Conservation (phyloP, 1,139 yeast species). For the Yamadazyma triangularis region DNA sequence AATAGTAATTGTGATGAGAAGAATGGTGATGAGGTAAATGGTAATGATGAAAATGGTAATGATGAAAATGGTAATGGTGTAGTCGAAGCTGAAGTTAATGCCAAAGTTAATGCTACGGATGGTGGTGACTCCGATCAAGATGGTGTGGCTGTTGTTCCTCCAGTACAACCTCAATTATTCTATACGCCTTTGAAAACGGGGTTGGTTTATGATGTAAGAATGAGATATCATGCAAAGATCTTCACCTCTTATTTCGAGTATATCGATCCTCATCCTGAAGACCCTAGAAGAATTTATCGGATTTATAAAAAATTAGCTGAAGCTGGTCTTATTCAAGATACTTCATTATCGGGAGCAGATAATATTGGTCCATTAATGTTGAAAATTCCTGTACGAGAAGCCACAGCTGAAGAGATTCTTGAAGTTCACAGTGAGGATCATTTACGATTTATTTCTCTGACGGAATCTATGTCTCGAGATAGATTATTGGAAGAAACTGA, state of each 20-base stretch:
- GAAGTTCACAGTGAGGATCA: conserved; percentile 84
- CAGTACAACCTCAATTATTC: conserved; percentile 49
- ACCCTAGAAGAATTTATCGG: conserved; percentile 92
- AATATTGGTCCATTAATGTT: conserved; percentile 86
- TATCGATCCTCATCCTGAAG: conserved; percentile 98
- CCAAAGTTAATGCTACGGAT: too few relatives aligned
- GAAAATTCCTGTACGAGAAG: conserved; percentile 88
- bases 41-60: conserved; percentile 1
- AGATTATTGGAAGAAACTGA: conserved; percentile 80
- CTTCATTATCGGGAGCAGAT: conserved; percentile 73
- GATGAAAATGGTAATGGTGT: neutral
- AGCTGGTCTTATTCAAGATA: conserved; percentile 83
- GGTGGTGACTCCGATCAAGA: too few relatives aligned
- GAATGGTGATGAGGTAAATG: conserved; percentile 1
- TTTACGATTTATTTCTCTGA: conserved; percentile 67
- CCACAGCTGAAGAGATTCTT: conserved; percentile 78
- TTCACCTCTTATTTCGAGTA: conserved; percentile 90
- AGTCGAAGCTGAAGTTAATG: neutral
- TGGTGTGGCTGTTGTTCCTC: conserved; percentile 36
- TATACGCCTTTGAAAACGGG: conserved; percentile 86
- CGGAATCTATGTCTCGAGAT: conserved; percentile 76
- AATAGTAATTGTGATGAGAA: too few relatives aligned
- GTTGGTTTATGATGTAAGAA: conserved; percentile 89
- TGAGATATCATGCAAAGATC: conserved; percentile 95
- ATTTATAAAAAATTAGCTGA: conserved; percentile 92